Conservation (phyloP, 768 basidiomycete genomes). For the Serpula lacrymans region DNA sequence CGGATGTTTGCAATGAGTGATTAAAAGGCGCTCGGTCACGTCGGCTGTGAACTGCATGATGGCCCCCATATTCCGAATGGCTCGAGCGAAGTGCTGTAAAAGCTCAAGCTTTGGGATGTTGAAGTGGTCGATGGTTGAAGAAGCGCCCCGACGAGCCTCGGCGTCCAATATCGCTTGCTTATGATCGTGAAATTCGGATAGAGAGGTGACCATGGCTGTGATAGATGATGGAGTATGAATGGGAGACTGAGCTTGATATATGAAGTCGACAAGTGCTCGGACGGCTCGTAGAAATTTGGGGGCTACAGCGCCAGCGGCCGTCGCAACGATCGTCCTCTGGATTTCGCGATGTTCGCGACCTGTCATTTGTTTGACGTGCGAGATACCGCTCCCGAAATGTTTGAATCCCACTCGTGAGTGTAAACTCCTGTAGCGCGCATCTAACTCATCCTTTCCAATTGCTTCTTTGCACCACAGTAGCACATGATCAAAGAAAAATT, state of each 20-base stretch:
- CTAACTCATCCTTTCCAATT: constrained; percentile 29
- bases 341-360: constrained; percentile 36
- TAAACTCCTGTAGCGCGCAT: constrained; percentile 29
- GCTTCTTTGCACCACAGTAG: constrained; percentile 16
- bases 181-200: constrained; percentile 30
- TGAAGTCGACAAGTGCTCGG: constrained; percentile 34
- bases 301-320: constrained; percentile 29
- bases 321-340: constrained; percentile 27
- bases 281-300: constrained; percentile 26
- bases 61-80: constrained; percentile 24
- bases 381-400: constrained; percentile 36
- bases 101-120: constrained; percentile 40
- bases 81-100: constrained; percentile 28
- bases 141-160: constrained; percentile 21
- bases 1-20: constrained; percentile 29
- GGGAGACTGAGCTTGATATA: constrained; percentile 30
- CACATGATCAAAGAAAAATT: constrained; percentile 34
- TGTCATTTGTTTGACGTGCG: constrained; percentile 38
- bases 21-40: constrained; percentile 31
- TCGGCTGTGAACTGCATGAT: constrained; percentile 34
- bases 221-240: too few species aligned
- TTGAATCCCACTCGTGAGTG: constrained; percentile 29
- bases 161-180: constrained; percentile 30
- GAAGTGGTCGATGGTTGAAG: constrained; percentile 28
- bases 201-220: constrained; percentile 20